Evolutionary conservation across 169 alveolate genomes (phyloP), one percentile per base, ranked within the genome.

Genomic region (Plasmodium yoelii): DNA sequence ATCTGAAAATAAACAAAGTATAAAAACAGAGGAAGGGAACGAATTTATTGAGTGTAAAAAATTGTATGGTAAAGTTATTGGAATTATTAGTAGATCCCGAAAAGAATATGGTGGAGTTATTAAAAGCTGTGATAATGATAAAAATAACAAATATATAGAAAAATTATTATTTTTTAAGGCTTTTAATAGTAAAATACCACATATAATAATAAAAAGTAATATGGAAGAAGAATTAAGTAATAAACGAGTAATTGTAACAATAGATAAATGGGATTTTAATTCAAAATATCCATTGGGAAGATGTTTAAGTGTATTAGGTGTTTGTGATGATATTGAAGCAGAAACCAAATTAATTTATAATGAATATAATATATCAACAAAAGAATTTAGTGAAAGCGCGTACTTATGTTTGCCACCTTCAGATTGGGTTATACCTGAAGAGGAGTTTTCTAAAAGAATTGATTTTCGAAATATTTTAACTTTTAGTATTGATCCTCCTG

Each of bases 401-500:
- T 92, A 96, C 67, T 95, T 93, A 49, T 97, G 99, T 56, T 93
- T 99, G 73, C 99, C 99, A 0, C 94, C 96, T 8, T 95, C 94
- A 56, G 96, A 96, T 77, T 97, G 98, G 98, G 46, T 73, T 73
- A 94, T 97, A 51, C 95, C 97, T 0, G 93, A 94, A 59, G 95
- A 93, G 71, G 98, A 96, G 94, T 67, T 73, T 69, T 19, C 15
- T 10, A 59, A 68, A 44, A 91, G 98, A 84, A 65, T 73, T 73
- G 98, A 97, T 90, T 92, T 96, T 86, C 93, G 98, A 87, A 86
- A 95, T 70, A 90, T 94, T 26, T 90, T 95, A 67, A 97, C 98
- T 9, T 98, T 99, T 73, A 96, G 99, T 34, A 97, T 99, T 28
- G 99, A 99, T 90, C 99, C 99, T 2, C 99, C 99, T 0, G 99